phyloP scores from a whole-genome alignment of 2,329 filamentous ascomycete species.

The Decorospora gaudefroyi region DNA sequence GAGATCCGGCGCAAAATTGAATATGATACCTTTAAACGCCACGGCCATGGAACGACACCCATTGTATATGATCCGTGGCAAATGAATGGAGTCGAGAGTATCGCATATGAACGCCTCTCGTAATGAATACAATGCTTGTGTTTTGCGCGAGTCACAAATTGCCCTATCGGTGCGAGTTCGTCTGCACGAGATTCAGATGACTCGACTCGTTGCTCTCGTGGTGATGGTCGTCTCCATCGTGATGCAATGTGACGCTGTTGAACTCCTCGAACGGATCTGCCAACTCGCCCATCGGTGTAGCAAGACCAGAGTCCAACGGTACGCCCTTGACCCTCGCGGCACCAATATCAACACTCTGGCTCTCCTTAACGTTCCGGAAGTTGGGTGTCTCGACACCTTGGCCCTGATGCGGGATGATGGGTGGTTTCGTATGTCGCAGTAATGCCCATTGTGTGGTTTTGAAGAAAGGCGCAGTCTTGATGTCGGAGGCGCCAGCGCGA shows the following conservation, averaged over 20 bases:
- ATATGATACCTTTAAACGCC: slow-evolving; percentile 27
- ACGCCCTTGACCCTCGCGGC: slow-evolving; percentile 69
- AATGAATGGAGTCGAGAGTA: slow-evolving; percentile 42
- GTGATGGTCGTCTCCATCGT: slow-evolving; percentile 81
- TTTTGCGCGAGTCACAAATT: not conserved
- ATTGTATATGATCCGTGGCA: slow-evolving; percentile 24
- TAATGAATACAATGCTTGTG: slow-evolving; percentile 4
- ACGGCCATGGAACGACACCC: slow-evolving; percentile 18
- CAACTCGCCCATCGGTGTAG: slow-evolving; percentile 80
- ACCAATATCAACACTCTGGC: slow-evolving; percentile 83
- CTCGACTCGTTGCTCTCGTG: slow-evolving; percentile 27
- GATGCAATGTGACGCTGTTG: slow-evolving; percentile 95
- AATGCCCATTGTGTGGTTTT: slow-evolving; percentile 94
- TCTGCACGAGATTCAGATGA: slow-evolving; percentile 29
- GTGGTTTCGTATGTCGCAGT: slow-evolving; percentile 95
- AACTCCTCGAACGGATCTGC: slow-evolving; percentile 97
- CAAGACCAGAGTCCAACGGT: slow-evolving; percentile 80
- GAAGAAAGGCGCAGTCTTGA: slow-evolving; percentile 96
- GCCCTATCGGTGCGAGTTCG: slow-evolving; percentile 31
- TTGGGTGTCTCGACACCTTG: slow-evolving; percentile 92
- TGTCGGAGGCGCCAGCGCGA: slow-evolving; percentile 92
- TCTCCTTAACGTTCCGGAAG: slow-evolving; percentile 98
- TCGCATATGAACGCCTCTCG: slow-evolving; percentile 28
- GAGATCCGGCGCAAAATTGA: slow-evolving; percentile 4
- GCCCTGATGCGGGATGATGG: slow-evolving; percentile 90